Evolutionary conservation across 2,329 filamentous ascomycete genomes (phyloP).

Genomic region (Aureobasidium sp.): DNA sequence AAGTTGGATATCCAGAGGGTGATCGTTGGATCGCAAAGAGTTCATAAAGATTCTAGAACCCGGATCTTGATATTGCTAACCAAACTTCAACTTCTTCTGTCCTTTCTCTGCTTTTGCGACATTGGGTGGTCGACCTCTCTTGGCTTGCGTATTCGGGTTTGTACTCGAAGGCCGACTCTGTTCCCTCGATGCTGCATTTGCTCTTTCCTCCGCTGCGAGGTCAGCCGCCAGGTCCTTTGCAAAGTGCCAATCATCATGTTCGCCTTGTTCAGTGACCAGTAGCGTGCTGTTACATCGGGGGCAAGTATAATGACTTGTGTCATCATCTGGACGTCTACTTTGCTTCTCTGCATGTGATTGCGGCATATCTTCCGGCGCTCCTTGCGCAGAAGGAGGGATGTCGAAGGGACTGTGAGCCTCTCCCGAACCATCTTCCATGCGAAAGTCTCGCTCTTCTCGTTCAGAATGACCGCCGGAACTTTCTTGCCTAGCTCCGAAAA

Average conservation of each 20-base stretch:
- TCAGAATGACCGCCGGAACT: conserved; percentile 17
- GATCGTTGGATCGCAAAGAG: neutral
- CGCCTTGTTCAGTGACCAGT: conserved; percentile 47
- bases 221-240: conserved; percentile 79
- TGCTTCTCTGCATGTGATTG: conserved; percentile 1
- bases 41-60: neutral
- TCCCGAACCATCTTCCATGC: neutral
- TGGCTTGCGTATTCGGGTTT: conserved; percentile 11
- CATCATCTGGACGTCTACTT: neutral
- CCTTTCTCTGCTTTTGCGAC: conserved; percentile 34
- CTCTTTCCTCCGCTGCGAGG: conserved; percentile 59
- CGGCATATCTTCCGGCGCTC: neutral
- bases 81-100: conserved; percentile 40
- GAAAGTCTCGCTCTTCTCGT: conserved; percentile 6
- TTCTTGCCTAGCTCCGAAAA: conserved; percentile 27
- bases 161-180: conserved; percentile 12
- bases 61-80: conserved; percentile 20
- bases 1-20: neutral
- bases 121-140: conserved; percentile 32
- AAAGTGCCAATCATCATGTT: conserved; percentile 91
- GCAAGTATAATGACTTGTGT: conserved; percentile 46
- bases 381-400: conserved; percentile 1
- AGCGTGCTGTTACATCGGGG: conserved; percentile 51
- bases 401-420: conserved; percentile 4
- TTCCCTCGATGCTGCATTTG: conserved; percentile 21